Base-by-base conservation (phyloP, 495 filamentous ascomycete genomes). In the Apiosordaria backusii region DNA sequence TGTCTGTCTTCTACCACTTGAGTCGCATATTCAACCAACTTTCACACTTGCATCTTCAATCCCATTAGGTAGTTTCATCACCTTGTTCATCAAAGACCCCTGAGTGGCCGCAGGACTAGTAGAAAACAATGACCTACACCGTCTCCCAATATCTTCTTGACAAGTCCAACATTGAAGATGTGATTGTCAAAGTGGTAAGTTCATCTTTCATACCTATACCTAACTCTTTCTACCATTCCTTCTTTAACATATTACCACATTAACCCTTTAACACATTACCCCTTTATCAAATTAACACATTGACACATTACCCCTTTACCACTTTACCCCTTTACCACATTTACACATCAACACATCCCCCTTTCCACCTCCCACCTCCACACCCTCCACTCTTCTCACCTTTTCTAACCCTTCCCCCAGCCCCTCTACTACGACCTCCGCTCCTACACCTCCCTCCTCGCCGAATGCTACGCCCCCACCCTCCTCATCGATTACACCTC, bases 81-180 rank as follows among this genome's bases (percentile, higher is more conserved):
- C 35, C 16, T 45, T 6, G 9, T 15, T 45, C 16, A 2, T 45
- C 35, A 29, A 29, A 29, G 7, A 4, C 7, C 27, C n/a, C n/a
- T n/a, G n/a, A n/a, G n/a, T n/a, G n/a, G n/a, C n/a, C n/a, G n/a
- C n/a, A n/a, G n/a, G n/a, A n/a, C n/a, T n/a, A n/a, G n/a, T n/a
- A n/a, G n/a, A n/a, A n/a, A n/a, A 75, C 70, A 62, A 19, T 67
- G 1, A 18, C 69, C 23, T 76, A 76, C 65, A 66, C 65, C 40
- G 68, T 68, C 25, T 26, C 70, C 27, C 65, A 69, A 4, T 76
- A 72, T 68, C 68, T 76, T 18, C 68, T 78, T 19, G 74, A 78
- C 66, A 62, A 69, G 50, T 71, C 76, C 52, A 76, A 78, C 61
- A 69, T 77, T 55, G 72, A 77, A 57, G 74, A 76, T 61, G 71